Evolutionary conservation across 2,329 filamentous ascomycete genomes (phyloP).

Genomic region (Domatiomyces globalis): DNA sequence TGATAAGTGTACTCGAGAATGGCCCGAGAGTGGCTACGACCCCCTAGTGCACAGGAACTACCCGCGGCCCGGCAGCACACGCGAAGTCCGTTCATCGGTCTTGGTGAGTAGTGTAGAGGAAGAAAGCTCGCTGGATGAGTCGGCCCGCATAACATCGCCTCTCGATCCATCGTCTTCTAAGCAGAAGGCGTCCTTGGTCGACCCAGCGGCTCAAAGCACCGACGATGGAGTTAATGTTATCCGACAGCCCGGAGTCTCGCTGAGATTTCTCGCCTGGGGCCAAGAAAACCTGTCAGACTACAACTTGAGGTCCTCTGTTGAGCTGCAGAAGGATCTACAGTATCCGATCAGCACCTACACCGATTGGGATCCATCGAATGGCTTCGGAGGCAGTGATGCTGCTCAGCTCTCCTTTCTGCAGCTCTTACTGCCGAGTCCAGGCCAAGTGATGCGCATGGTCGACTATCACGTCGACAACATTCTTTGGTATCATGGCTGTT

Average conservation of each 20-base stretch:
- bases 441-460: constrained; percentile 12
- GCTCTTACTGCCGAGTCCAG: constrained; percentile 9
- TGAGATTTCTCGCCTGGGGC: constrained; percentile 38
- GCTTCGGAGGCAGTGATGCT: constrained; percentile 7
- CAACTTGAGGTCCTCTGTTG: constrained; percentile 12
- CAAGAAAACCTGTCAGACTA: constrained; percentile 20
- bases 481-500: constrained; percentile 16
- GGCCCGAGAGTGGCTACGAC: constrained; percentile 15
- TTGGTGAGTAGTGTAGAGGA: not conserved
- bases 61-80: constrained; percentile 5
- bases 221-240: too few species aligned
- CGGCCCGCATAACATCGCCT: not conserved
- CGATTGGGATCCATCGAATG: not conserved
- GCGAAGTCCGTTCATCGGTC: not conserved
- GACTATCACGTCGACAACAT: constrained; percentile 13
- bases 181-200: not conserved
- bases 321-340: constrained; percentile 26
- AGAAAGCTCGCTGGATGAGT: not conserved
- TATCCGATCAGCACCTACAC: too few species aligned
- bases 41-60: constrained; percentile 17
- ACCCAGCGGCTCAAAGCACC: too few species aligned
- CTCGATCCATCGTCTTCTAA: not conserved
- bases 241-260: constrained; percentile 1
- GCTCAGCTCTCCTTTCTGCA: constrained; percentile 15
- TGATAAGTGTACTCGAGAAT: constrained; percentile 23